Base-by-base conservation (phyloP, 257 asterid species). In the Ilex asprella region DNA sequence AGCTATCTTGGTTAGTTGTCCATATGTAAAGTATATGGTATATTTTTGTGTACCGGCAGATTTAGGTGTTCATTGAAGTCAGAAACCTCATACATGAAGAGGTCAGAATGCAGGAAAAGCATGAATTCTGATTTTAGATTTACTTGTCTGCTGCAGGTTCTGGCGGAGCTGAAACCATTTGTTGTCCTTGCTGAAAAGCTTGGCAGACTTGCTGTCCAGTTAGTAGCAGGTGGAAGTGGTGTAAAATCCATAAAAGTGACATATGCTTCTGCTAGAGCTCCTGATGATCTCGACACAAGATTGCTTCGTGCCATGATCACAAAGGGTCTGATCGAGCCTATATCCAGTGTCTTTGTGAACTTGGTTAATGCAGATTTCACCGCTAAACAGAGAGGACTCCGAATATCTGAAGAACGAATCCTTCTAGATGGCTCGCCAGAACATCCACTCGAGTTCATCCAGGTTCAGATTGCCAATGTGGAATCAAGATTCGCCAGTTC, bases 251-350 rank as follows among this genome's bases (percentile, higher is more conserved):
- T 92, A 41, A 89, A 79, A 74, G 87, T 92, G 4, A 76, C 89
- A 46, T 92, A 92, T 31, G 84, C 94, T 2, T 88, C 98, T 3
- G 84, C 95, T 9, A 71, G 98, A 70, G 97, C 89, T 55, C 95
- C 97, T 7, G 95, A 89, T 56, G 97, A 89, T 68, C 87, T 91
- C 1, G 98, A 91, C 81, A 88, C 97, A 9, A 71, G 96, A 32
- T 10, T 88, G 57, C 96, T 91, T 8, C 97, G 98, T 13, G 97
- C 97, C 76, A 91, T 88, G 96, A 86, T 91, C 62, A 91, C 84
- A 58, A 88, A 91, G 83, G 98, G 98, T 52, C 75, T 91, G 53
- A 88, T 91, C 11, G 98, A 91, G 77, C 98, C 98, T 8, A 79
- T 91, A 71, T 91, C 98, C 47, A 76, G 80, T 14, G 84, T 79